Evolutionary conservation across 768 basidiomycete genomes (phyloP).

Genomic region (Tylopilus felleus): DNA sequence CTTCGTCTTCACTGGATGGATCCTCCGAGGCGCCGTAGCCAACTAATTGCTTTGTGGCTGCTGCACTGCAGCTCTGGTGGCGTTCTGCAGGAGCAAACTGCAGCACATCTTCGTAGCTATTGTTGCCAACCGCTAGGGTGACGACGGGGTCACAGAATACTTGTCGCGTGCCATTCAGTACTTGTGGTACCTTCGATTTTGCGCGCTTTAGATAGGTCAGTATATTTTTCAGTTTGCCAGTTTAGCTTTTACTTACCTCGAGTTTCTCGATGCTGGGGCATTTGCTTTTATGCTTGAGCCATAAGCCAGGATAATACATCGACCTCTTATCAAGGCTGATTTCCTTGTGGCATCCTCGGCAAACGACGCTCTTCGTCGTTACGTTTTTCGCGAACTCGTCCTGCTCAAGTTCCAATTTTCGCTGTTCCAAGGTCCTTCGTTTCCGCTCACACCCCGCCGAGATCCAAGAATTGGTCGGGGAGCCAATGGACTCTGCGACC

Average conservation of each 20-base stretch:
- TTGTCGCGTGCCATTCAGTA: background rate
- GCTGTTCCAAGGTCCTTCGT: conserved; percentile 26
- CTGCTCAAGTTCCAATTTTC: conserved; percentile 27
- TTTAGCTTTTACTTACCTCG: conserved; percentile 22
- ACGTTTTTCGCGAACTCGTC: conserved; percentile 27
- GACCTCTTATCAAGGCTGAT: conserved; percentile 36
- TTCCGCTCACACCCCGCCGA: conserved; percentile 26
- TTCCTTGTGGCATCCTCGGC: conserved; percentile 26
- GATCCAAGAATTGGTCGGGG: conserved; percentile 8
- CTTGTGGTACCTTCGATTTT: conserved; percentile 1
- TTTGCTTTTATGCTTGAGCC: conserved; percentile 32
- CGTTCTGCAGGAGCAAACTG: background rate
- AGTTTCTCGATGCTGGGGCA: conserved; percentile 23
- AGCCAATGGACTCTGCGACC: background rate
- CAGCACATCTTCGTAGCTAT: background rate
- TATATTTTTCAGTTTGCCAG: background rate
- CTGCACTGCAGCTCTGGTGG: background rate
- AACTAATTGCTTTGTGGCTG: background rate
- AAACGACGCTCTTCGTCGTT: conserved; percentile 27
- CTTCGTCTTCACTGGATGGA: conserved; percentile 15
- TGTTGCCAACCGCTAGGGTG: background rate
- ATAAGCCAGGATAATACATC: conserved; percentile 35
- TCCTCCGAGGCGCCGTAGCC: conserved; percentile 2
- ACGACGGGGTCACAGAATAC: background rate
- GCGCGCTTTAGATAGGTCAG: conserved; percentile 21